These are phyloP conservation scores for Rhododendron molle DNA, from an alignment of 148 eudicot genomes.

Conservation along the genomic window DNA sequence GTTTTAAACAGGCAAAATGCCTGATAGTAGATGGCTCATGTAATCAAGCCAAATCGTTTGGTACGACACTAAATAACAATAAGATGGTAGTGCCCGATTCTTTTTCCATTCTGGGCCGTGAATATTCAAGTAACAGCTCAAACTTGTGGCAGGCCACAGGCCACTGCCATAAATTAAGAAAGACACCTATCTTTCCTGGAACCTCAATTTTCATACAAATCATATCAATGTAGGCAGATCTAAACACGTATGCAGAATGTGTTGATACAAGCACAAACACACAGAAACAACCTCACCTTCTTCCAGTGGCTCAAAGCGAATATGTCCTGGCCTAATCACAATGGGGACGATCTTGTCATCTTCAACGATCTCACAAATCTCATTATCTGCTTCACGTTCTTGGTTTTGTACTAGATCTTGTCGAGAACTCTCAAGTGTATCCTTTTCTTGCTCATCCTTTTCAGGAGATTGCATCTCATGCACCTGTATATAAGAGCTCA, in stretches of 20 bases:
- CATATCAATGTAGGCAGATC: not conserved
- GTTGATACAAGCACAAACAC: not conserved
- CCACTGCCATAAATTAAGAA: not conserved
- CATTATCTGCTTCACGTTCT: constrained; percentile 27
- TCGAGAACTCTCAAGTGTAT: constrained; percentile 15
- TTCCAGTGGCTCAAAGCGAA: constrained; percentile 68
- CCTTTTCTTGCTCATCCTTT: constrained; percentile 21
- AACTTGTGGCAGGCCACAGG: not conserved
- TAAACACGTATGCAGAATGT: not conserved
- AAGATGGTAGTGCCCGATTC: not conserved
- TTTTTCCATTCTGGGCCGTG: not conserved
- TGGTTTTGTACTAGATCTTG: constrained; percentile 26
- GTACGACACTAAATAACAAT: not conserved
- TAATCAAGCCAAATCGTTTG: not conserved
- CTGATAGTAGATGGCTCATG: not conserved
- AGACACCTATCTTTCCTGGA: not conserved
- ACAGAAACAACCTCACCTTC: constrained; percentile 38
- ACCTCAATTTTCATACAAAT: not conserved
- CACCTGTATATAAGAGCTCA: constrained; percentile 22
- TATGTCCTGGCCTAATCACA: constrained; percentile 78
- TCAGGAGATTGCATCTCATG: constrained; percentile 28
- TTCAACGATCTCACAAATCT: constrained; percentile 1
- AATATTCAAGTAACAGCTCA: not conserved
- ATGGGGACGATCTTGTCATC: constrained; percentile 68
- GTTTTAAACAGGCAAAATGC: not conserved